These are phyloP conservation scores for Cystofilobasidium capitatum DNA, from an alignment of 768 basidiomycete genomes.

Conservation along the genomic window DNA sequence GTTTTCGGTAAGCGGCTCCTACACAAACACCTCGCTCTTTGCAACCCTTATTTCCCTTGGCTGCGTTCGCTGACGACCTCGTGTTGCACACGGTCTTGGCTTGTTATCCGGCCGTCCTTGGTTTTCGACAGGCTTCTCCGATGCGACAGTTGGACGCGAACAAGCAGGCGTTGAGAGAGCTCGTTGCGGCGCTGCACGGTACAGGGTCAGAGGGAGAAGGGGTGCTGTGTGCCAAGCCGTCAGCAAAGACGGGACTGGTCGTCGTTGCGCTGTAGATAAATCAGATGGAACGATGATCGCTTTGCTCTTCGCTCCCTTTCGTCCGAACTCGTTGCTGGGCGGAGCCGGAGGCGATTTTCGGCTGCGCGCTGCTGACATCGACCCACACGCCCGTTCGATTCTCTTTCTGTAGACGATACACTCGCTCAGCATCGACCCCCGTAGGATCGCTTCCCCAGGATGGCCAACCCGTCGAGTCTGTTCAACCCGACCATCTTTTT, in stretches of 20 bases:
- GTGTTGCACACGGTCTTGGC: background rate
- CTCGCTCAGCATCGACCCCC: too few relatives aligned
- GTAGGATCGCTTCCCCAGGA: too few relatives aligned
- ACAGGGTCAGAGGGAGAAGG: background rate
- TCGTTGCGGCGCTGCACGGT: slow-evolving; percentile 28
- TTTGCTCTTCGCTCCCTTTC: background rate
- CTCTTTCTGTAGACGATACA: too few relatives aligned
- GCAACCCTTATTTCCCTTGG: too few relatives aligned
- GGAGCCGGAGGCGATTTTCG: too few relatives aligned
- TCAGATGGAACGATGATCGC: background rate
- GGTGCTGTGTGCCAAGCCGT: background rate
- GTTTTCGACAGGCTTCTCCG: slow-evolving; percentile 24
- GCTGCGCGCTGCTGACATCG: too few relatives aligned
- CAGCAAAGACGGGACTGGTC: background rate
- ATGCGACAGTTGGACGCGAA: background rate
- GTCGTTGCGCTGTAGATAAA: background rate
- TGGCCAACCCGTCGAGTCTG: too few relatives aligned
- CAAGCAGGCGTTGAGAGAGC: slow-evolving; percentile 25
- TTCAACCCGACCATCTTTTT: too few relatives aligned
- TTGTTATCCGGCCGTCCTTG: slow-evolving; percentile 9
- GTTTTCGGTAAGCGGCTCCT: slow-evolving; percentile 21
- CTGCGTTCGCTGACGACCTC: too few relatives aligned
- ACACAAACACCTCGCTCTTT: too few relatives aligned
- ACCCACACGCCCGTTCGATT: too few relatives aligned
- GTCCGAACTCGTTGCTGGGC: too few relatives aligned